phyloP scores from a whole-genome alignment of 192 early-diverging fungal species.

The Coemansia sp. region DNA sequence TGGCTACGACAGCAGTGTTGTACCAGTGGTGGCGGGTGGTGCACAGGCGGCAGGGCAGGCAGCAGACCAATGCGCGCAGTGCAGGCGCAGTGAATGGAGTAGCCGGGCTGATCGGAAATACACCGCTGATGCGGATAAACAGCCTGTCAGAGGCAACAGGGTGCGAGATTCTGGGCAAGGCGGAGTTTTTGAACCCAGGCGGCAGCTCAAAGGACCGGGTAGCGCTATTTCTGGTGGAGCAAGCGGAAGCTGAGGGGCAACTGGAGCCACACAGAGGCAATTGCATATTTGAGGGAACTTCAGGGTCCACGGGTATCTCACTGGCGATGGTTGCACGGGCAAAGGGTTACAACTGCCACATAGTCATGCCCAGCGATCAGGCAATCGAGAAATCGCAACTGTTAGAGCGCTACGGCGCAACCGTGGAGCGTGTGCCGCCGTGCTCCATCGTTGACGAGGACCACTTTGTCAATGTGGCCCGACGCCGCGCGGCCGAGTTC shows the following conservation, averaged over 20 bases:
- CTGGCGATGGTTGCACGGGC: slow-evolving; percentile 88
- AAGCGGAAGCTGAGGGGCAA: slow-evolving; percentile 68
- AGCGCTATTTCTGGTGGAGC: slow-evolving; percentile 80
- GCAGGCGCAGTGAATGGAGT: slow-evolving; percentile 58
- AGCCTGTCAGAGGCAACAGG: slow-evolving; percentile 88
- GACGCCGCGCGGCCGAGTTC: slow-evolving; percentile 70
- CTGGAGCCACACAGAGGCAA: slow-evolving; percentile 72
- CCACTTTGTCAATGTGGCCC: slow-evolving; percentile 92
- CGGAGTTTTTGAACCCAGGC: slow-evolving; percentile 89
- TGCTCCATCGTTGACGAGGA: slow-evolving; percentile 86
- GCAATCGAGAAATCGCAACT: slow-evolving; percentile 87
- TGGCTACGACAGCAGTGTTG: neutral
- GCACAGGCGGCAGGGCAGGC: neutral
- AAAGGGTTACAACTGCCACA: slow-evolving; percentile 88
- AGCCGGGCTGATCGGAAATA: slow-evolving; percentile 84
- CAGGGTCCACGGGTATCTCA: slow-evolving; percentile 94
- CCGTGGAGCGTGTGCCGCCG: slow-evolving; percentile 88
- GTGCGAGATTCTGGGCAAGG: slow-evolving; percentile 76
- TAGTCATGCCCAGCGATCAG: slow-evolving; percentile 96
- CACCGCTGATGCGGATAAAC: slow-evolving; percentile 83
- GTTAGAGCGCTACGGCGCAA: slow-evolving; percentile 78
- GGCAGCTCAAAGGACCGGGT: slow-evolving; percentile 94
- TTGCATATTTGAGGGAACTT: slow-evolving; percentile 92
- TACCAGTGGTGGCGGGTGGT: neutral
- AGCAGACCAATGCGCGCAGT: neutral